Base-by-base conservation (phyloP, 1,139 yeast species). In the Debaryomyces fabryi region DNA sequence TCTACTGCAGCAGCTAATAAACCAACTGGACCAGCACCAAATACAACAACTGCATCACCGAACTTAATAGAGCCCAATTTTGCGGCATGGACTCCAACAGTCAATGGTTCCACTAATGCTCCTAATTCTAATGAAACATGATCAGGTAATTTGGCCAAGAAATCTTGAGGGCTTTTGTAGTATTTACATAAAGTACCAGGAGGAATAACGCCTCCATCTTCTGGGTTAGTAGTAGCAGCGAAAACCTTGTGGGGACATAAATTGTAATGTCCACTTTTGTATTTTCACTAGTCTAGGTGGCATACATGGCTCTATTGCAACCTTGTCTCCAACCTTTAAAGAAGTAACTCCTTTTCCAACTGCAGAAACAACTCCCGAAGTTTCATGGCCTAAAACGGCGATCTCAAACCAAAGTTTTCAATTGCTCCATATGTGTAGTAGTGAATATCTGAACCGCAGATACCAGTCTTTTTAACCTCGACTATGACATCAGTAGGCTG, bases 1-100 rank as follows among this genome's bases (percentile, higher is more conserved):
- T 95, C 96, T 30, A 85, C 86, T 37, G 87, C 81, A 32, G 96
- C 96, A 45, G 86, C 76, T 52, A 91, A 74, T 44, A 91, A 70
- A 33, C 97, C 97, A 52, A 91, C 93, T 8, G 97, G 97, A 10
- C 97, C 97, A 27, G 96, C 97, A 45, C 97, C 97, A 58, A 88
- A 86, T 4, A 91, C 87, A 36, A 85, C 84, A 23, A 86, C 88
- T 10, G 79, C 74, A 53, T 88, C 95, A 52, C 95, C 96, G 55
- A 87, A 82, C 40, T 71, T 76, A 48, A 88, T 73, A 30, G 76
- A 77, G n/a, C 87, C 88, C 50, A 83, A 76, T 64, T 84, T 86
- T 51, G 85, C 78, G 4, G 93, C 93, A 58, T 89, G 96, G 9
- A 91, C 89, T 35, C 89, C 96, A 41, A 91, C 97, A 24, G 89